Conservation (phyloP, 352 stramenopile genomes). For the Globisporangium paddicum region DNA sequence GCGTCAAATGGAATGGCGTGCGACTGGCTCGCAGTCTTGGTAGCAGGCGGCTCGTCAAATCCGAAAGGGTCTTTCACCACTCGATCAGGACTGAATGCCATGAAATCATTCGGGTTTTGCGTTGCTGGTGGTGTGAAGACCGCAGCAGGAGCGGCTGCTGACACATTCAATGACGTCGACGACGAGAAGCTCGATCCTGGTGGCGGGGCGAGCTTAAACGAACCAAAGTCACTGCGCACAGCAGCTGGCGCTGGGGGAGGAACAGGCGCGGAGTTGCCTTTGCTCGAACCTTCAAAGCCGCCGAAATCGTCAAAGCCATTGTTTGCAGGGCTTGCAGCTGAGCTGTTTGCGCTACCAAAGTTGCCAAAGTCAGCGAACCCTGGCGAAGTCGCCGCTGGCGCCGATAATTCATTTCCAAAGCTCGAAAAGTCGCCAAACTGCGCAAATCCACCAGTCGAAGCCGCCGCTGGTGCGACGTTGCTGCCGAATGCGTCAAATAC, state of each 20-base stretch:
- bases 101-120: conserved; percentile 47
- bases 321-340: conserved; percentile 14
- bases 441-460: conserved; percentile 33
- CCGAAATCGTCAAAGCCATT: conserved; percentile 48
- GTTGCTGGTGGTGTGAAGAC: conserved; percentile 12
- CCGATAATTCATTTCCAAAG: conserved; percentile 40
- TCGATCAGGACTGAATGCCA: conserved; percentile 54
- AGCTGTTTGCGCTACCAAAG: conserved; percentile 31
- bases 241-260: conserved; percentile 24
- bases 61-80: conserved; percentile 43
- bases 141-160: conserved; percentile 6
- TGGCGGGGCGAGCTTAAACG: conserved; percentile 69
- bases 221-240: conserved; percentile 38
- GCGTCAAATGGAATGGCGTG: conserved; percentile 5
- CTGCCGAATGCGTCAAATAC: conserved; percentile 31
- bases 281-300: conserved; percentile 34
- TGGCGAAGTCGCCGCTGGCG: conserved; percentile 25
- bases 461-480: conserved; percentile 9
- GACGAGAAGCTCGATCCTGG: conserved; percentile 42
- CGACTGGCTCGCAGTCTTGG: conserved; percentile 11
- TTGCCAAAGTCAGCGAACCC: conserved; percentile 54
- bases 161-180: conserved; percentile 17
- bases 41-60: conserved; percentile 35
- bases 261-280: conserved; percentile 11
- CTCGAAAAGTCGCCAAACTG: conserved; percentile 75